These are phyloP conservation scores for Peronospora belbahrii DNA, from an alignment of 352 stramenopile genomes.

Conservation along the genomic window DNA sequence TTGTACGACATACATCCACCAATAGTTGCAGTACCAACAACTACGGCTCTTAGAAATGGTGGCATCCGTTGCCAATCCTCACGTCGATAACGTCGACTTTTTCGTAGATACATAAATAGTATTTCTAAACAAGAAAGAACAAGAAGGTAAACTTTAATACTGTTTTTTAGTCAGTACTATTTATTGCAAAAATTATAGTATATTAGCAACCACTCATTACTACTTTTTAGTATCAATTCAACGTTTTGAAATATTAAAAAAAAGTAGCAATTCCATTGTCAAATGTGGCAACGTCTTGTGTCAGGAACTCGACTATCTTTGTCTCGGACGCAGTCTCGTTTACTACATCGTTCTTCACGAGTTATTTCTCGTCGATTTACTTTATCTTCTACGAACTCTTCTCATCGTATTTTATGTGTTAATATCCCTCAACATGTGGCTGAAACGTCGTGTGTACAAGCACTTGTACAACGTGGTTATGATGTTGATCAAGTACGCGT, in stretches of 20 bases:
- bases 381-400: constrained; percentile 1
- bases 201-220: too few species aligned
- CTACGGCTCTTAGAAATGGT: constrained; percentile 27
- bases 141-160: too few species aligned
- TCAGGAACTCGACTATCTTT: too few species aligned
- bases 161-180: too few species aligned
- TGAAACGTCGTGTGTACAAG: constrained; percentile 47
- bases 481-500: constrained; percentile 43
- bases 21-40: constrained; percentile 19
- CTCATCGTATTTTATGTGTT: constrained; percentile 52
- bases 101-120: constrained; percentile 5
- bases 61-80: constrained; percentile 33
- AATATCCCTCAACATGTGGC: constrained; percentile 42
- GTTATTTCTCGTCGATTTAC: constrained; percentile 15
- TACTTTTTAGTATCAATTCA: too few species aligned
- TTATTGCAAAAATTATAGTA: too few species aligned
- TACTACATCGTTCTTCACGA: too few species aligned
- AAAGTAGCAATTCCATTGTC: not conserved
- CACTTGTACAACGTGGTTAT: constrained; percentile 67
- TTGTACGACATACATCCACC: constrained; percentile 29
- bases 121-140: too few species aligned
- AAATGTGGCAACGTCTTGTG: constrained; percentile 15
- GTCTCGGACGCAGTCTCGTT: not conserved
- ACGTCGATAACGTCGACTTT: constrained; percentile 6
- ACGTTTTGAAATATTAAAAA: too few species aligned